Base-by-base conservation (phyloP, 495 filamentous ascomycete species). In the Mycothermus thermophilus region DNA sequence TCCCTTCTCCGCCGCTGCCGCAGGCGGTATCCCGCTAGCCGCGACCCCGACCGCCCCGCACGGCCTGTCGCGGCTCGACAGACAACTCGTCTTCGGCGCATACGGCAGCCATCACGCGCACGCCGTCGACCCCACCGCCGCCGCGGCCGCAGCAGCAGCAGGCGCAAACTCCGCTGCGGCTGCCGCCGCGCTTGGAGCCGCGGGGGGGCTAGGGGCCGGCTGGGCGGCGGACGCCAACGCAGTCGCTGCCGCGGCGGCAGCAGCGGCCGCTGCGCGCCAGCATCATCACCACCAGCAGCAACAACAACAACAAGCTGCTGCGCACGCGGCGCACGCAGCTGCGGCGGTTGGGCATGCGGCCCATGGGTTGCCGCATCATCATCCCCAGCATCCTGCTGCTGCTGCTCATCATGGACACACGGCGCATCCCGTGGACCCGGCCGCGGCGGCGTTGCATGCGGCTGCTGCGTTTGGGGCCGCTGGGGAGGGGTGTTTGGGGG, bases 81-180 rank as follows among this genome's bases (percentile, higher is more conserved):
- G 80, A 0, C 81, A 84, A 44, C 74, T 86, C 31, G 77, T 85
- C 9, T 83, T 83, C 43, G 77, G 77, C 38, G 80, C 79, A 1
- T 87, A 85, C 45, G 64, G 66, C n/a, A 72, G 27, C 5, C 29
- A 27, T 12, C 27, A 25, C 30, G n/a, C n/a, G n/a, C 20, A 45
- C n/a, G 35, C 39, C 13, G 37, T 47, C 11, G 48, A 49, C 13
- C 38, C 29, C 15, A 28, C 32, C 11, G 39, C 46, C 1, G 33
- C 36, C 4, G 10, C 44, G 17, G n/a, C n/a, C n/a, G n/a, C n/a
- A n/a, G n/a, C n/a, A n/a, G n/a, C n/a, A n/a, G n/a, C 39, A 9
- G 40, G 34, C 12, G 26, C 33, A 9, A 20, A 27, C 24, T 1
- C 33, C 22, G 22, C 14, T 18, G 34, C 8, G 1, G 24, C 17